These are phyloP conservation scores for Ramaria sp. DNA, from an alignment of 768 basidiomycete genomes.

Conservation along the genomic window DNA sequence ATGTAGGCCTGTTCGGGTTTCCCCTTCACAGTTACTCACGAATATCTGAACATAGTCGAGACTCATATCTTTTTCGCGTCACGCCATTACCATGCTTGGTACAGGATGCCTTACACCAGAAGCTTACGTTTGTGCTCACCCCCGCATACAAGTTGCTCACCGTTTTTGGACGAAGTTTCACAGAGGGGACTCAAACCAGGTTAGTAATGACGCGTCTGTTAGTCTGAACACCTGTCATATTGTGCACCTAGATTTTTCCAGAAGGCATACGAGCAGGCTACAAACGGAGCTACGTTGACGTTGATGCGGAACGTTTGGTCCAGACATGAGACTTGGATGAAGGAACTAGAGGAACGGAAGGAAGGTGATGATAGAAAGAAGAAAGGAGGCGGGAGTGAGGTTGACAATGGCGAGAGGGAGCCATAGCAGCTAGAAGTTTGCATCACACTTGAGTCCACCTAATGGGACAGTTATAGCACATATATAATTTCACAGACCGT, in stretches of 20 bases:
- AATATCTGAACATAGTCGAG: not conserved
- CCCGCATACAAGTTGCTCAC: conserved; percentile 1
- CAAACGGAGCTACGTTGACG: conserved; percentile 6
- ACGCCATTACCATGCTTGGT: not conserved
- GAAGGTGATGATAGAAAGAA: conserved; percentile 5
- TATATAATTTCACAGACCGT: no score
- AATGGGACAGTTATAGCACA: not conserved
- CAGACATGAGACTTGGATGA: conserved; percentile 6
- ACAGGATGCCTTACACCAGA: conserved; percentile 2
- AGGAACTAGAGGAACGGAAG: conserved; percentile 2
- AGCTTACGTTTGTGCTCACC: conserved; percentile 3
- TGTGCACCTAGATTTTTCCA: not conserved
- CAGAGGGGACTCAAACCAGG: conserved; percentile 5
- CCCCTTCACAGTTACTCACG: not conserved
- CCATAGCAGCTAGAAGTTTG: not conserved
- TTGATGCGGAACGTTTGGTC: conserved; percentile 8
- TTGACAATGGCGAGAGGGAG: not conserved
- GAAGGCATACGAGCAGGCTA: conserved; percentile 5
- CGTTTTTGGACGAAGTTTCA: conserved; percentile 2
- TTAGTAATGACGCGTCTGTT: not conserved
- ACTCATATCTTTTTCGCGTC: conserved; percentile 2
- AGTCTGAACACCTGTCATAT: not conserved
- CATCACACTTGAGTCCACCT: no score
- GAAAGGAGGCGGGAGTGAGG: not conserved
- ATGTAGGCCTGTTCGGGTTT: not conserved